These are phyloP conservation scores for Aspergillus tanneri DNA, from an alignment of 2,329 filamentous ascomycete genomes.

Conservation along the genomic window DNA sequence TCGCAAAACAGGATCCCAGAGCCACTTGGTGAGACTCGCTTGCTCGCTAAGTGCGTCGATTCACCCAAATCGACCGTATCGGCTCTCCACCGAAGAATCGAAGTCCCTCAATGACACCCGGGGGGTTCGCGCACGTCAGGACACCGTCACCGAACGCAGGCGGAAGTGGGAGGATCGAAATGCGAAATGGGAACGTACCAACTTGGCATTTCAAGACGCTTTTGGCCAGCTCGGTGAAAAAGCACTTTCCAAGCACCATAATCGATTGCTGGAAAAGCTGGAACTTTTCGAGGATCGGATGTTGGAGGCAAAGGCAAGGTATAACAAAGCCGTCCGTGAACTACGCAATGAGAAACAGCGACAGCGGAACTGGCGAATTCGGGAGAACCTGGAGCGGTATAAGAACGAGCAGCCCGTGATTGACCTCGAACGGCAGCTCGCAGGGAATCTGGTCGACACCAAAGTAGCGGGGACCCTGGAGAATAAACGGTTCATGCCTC, in stretches of 20 bases:
- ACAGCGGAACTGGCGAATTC: slow-evolving; percentile 14
- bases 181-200: no score
- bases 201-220: no score
- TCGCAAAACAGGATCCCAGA: slow-evolving; percentile 20
- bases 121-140: slow-evolving; percentile 18
- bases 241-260: no score
- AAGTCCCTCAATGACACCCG: slow-evolving; percentile 26
- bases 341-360: slow-evolving; percentile 22
- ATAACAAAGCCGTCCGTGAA: no score
- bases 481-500: slow-evolving; percentile 21
- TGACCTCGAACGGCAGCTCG: slow-evolving; percentile 20
- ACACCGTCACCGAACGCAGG: slow-evolving; percentile 15
- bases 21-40: slow-evolving; percentile 24
- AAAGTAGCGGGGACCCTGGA: slow-evolving; percentile 16
- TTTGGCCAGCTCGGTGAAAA: no score
- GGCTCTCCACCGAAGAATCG: slow-evolving; percentile 26
- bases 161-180: no score
- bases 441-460: slow-evolving; percentile 14
- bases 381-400: slow-evolving; percentile 20
- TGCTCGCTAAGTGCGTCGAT: slow-evolving; percentile 29
- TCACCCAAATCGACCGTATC: slow-evolving; percentile 23
- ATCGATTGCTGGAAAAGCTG: no score
- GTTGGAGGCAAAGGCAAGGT: no score
- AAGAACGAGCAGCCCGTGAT: slow-evolving; percentile 23
- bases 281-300: no score